Conservation (phyloP, 2,329 filamentous ascomycete genomes). For the Leptodontidium sp. region DNA sequence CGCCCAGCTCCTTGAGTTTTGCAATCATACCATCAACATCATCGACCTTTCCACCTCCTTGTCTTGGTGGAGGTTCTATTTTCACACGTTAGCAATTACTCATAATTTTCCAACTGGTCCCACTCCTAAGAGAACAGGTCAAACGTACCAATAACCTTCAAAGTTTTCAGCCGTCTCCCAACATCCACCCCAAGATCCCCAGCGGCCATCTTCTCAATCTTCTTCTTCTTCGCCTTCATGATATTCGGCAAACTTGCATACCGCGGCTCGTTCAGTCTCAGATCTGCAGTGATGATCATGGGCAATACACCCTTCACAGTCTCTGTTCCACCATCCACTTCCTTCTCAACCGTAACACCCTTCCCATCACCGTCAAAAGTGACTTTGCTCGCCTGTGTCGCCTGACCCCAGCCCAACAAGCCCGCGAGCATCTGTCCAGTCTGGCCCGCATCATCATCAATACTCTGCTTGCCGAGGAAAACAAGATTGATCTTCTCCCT, state of each 20-base stretch:
- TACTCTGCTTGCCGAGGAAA: slow-evolving; percentile 95
- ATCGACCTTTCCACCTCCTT: slow-evolving; percentile 96
- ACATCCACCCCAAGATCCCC: slow-evolving; percentile 82
- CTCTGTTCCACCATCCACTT: slow-evolving; percentile 96
- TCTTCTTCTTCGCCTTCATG: slow-evolving; percentile 99
- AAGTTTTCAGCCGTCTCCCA: slow-evolving; percentile 80
- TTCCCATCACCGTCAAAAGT: slow-evolving; percentile 75
- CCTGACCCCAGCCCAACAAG: slow-evolving; percentile 90
- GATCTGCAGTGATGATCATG: slow-evolving; percentile 93
- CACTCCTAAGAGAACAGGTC: slow-evolving; percentile 1
- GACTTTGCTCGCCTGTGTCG: slow-evolving; percentile 89
- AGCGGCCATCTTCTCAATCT: slow-evolving; percentile 88
- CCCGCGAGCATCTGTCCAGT: slow-evolving; percentile 98
- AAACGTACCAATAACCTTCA: slow-evolving; percentile 83
- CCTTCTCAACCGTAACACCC: slow-evolving; percentile 79
- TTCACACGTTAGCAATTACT: slow-evolving; percentile 31
- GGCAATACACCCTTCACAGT: slow-evolving; percentile 86
- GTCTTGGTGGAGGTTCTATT: slow-evolving; percentile 81
- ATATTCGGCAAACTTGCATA: slow-evolving; percentile 98
- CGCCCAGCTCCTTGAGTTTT: slow-evolving; percentile 96
- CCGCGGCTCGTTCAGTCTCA: slow-evolving; percentile 92
- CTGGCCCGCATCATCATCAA: slow-evolving; percentile 95
- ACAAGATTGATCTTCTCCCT: slow-evolving; percentile 91
- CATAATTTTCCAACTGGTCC: neutral
- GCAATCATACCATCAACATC: slow-evolving; percentile 93